Evolutionary conservation across 2,329 filamentous ascomycete genomes (phyloP).

Genomic region (Alternaria panax): DNA sequence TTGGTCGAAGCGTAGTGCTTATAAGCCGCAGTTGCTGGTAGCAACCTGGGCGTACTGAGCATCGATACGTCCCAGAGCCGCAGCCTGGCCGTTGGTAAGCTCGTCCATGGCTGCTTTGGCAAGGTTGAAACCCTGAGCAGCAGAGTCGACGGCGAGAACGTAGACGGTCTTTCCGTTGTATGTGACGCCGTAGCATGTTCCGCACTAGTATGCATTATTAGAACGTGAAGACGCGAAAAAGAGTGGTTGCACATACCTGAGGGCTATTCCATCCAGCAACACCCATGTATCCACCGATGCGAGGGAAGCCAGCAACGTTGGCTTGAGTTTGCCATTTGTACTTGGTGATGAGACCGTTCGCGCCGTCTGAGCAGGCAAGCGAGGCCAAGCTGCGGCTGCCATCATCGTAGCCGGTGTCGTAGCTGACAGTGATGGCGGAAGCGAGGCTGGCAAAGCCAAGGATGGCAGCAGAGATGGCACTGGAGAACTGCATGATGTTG

Average conservation of each 20-base stretch:
- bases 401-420: slow-evolving; percentile 75
- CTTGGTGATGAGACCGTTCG: slow-evolving; percentile 69
- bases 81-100: slow-evolving; percentile 58
- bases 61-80: slow-evolving; percentile 54
- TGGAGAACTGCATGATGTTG: slow-evolving; percentile 46
- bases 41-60: slow-evolving; percentile 50
- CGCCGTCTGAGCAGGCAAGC: slow-evolving; percentile 73
- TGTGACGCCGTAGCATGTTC: slow-evolving; percentile 60
- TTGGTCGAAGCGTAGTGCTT: slow-evolving; percentile 1
- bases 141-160: slow-evolving; percentile 59
- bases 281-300: slow-evolving; percentile 59
- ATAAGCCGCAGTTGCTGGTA: slow-evolving; percentile 46
- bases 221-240: neutral
- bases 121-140: slow-evolving; percentile 59
- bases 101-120: slow-evolving; percentile 58
- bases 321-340: slow-evolving; percentile 64
- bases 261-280: slow-evolving; percentile 56
- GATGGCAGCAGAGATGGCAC: slow-evolving; percentile 30
- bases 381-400: slow-evolving; percentile 60
- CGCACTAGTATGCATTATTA: slow-evolving; percentile 51
- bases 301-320: slow-evolving; percentile 56
- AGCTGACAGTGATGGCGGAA: slow-evolving; percentile 65
- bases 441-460: slow-evolving; percentile 40
- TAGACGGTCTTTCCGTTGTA: slow-evolving; percentile 59
- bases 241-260: slow-evolving; percentile 28